Percentiles rank a stretch among this genome's conserved stretches.
Conservation (phyloP, 208 protist genomes). For the Phytomonas francai region DNA sequence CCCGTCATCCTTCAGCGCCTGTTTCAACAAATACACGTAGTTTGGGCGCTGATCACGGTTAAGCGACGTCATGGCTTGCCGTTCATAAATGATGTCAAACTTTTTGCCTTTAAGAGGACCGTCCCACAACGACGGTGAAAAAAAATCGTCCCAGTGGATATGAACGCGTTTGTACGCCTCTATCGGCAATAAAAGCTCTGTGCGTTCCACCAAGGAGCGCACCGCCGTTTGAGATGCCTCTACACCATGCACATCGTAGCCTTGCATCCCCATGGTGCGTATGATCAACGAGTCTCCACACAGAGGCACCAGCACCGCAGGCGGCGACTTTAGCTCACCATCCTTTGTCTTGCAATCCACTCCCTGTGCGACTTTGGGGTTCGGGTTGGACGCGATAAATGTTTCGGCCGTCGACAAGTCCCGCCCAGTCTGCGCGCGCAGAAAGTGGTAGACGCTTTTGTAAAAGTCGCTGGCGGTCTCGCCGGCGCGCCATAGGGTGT, state of each 20-base stretch:
- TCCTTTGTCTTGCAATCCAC: not conserved
- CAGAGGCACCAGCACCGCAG: conserved; percentile 72
- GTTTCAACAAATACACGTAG: conserved; percentile 76
- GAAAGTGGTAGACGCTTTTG: conserved; percentile 48
- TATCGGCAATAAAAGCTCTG: conserved; percentile 37
- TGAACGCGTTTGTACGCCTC: conserved; percentile 41
- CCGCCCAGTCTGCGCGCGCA: conserved; percentile 58
- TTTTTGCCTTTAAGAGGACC: conserved; percentile 28
- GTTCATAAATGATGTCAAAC: conserved; percentile 87
- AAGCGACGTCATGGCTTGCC: conserved; percentile 77
- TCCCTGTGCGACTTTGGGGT: not conserved
- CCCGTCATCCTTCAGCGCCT: conserved; percentile 76
- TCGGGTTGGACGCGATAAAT: conserved; percentile 29
- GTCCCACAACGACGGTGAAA: conserved; percentile 72
- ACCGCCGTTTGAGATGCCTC: conserved; percentile 75
- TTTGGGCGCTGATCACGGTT: conserved; percentile 71
- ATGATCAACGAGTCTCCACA: conserved; percentile 86
- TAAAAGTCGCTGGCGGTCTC: conserved; percentile 60
- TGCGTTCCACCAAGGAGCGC: conserved; percentile 47
- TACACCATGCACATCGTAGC: conserved; percentile 81
- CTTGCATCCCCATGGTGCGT: conserved; percentile 42
- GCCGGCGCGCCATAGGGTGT: conserved; percentile 64
- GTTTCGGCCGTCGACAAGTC: conserved; percentile 52
- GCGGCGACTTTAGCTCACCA: conserved; percentile 5
- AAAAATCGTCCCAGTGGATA: conserved; percentile 73